Percentiles rank a stretch among this genome's conserved stretches.
Conservation (phyloP, 202 grass and related monocot species). For the Musa balbisiana region DNA sequence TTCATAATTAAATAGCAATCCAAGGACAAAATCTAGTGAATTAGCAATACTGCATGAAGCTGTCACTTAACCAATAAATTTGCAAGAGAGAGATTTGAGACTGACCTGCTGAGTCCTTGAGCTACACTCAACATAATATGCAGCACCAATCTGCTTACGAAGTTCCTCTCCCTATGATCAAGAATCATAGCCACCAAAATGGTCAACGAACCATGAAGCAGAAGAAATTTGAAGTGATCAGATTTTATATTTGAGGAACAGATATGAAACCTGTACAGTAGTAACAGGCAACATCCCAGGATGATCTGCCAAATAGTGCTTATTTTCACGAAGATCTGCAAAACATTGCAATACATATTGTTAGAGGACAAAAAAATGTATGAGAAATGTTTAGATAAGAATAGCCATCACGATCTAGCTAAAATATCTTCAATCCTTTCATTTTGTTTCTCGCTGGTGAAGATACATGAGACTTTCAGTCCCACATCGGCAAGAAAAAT, state of each 20-base stretch:
- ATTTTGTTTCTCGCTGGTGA: too few relatives aligned
- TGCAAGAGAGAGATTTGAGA: not conserved
- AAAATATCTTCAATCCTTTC: too few relatives aligned
- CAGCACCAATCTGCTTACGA: constrained; percentile 77
- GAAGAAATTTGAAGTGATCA: not conserved
- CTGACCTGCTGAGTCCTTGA: constrained; percentile 96
- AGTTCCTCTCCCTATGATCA: constrained; percentile 79
- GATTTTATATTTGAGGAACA: not conserved
- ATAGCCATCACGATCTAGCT: too few relatives aligned
- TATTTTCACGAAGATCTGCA: constrained; percentile 98
- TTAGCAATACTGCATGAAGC: too few relatives aligned
- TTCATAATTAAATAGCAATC: too few relatives aligned
- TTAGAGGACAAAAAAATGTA: not conserved
- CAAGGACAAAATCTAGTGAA: too few relatives aligned
- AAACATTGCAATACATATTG: not conserved
- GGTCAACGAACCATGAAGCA: not conserved
- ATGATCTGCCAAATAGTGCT: constrained; percentile 93
- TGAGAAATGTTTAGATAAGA: too few relatives aligned
- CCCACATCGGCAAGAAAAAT: too few relatives aligned
- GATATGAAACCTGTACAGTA: constrained; percentile 57
- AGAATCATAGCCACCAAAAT: constrained; percentile 5
- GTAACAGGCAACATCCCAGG: constrained; percentile 84
- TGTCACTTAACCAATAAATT: too few relatives aligned
- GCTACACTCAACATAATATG: constrained; percentile 93
- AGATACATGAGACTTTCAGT: too few relatives aligned